Evolutionary conservation across 2,329 filamentous ascomycete genomes (phyloP).

Genomic region (Pseudocercospora cruenta): DNA sequence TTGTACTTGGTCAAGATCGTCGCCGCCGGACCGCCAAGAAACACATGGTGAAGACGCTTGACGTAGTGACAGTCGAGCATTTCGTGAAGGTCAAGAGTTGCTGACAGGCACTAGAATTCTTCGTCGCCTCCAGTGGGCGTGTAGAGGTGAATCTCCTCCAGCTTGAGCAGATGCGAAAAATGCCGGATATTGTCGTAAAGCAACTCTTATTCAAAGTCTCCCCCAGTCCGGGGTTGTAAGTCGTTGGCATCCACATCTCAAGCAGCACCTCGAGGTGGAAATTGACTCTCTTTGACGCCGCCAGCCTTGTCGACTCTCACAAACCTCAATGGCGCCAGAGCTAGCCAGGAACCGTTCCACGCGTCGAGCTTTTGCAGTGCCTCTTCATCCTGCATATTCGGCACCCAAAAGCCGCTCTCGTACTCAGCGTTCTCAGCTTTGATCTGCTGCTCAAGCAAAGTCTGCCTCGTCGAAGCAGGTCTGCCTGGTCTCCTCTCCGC

Average conservation of each 20-base stretch:
- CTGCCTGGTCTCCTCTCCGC: conserved; percentile 75
- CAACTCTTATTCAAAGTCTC: too few relatives aligned
- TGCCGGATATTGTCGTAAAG: too few relatives aligned
- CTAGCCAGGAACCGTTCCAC: conserved; percentile 86
- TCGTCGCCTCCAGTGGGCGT: neutral
- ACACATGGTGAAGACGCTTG: neutral
- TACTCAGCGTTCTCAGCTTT: conserved; percentile 76
- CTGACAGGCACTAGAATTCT: neutral
- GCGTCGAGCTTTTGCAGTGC: conserved; percentile 67
- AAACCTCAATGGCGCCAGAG: conserved; percentile 76
- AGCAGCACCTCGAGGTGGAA: conserved; percentile 65
- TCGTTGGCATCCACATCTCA: conserved; percentile 24
- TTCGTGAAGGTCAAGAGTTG: neutral
- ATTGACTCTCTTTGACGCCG: conserved; percentile 68
- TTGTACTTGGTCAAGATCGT: neutral
- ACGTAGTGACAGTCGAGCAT: neutral
- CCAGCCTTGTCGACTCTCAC: conserved; percentile 71
- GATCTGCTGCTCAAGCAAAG: conserved; percentile 73
- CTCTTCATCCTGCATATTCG: conserved; percentile 71
- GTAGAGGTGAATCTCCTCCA: neutral
- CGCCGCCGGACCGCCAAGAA: neutral
- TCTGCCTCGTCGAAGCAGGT: conserved; percentile 76
- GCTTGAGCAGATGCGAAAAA: neutral
- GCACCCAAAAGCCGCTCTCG: conserved; percentile 81
- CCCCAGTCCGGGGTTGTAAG: too few relatives aligned